Conservation (phyloP, 2,329 filamentous ascomycete genomes). For the Fusarium oxysporum region DNA sequence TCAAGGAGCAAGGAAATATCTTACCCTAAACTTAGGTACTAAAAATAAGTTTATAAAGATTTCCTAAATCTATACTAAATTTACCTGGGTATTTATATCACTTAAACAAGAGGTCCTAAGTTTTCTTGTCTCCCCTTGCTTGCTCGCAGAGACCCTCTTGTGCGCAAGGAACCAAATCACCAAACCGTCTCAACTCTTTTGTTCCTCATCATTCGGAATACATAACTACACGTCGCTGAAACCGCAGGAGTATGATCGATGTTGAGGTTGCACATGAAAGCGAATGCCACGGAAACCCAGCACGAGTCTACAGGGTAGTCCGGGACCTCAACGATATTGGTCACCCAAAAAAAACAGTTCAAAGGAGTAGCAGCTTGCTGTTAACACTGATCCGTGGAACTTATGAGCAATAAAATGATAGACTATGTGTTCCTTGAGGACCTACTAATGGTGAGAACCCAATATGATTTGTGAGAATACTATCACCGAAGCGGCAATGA, state of each 20-base stretch:
- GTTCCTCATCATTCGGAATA: not conserved
- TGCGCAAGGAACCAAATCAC: not conserved
- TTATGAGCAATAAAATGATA: not conserved
- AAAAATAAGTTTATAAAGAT: not conserved
- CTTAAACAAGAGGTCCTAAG: not conserved
- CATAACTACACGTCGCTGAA: not conserved
- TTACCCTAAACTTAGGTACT: not conserved
- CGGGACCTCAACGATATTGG: not conserved
- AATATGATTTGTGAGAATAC: not conserved
- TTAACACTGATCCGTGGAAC: not conserved
- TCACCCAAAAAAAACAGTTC: accelerated
- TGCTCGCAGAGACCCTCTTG: not conserved
- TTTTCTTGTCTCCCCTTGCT: not conserved
- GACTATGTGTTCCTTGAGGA: not conserved
- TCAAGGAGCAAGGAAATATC: not conserved
- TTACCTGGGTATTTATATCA: not conserved
- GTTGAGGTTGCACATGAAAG: too few species aligned
- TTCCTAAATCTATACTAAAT: not conserved
- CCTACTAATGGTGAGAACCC: not conserved
- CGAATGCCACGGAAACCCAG: not conserved
- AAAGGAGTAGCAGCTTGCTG: not conserved
- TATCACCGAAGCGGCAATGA: too few species aligned
- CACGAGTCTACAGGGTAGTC: not conserved
- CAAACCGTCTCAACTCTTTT: not conserved
- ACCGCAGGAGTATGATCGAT: not conserved